These are phyloP conservation scores for Botryosphaeria agaves DNA, from an alignment of 2,329 filamentous ascomycete species.

Conservation along the genomic window DNA sequence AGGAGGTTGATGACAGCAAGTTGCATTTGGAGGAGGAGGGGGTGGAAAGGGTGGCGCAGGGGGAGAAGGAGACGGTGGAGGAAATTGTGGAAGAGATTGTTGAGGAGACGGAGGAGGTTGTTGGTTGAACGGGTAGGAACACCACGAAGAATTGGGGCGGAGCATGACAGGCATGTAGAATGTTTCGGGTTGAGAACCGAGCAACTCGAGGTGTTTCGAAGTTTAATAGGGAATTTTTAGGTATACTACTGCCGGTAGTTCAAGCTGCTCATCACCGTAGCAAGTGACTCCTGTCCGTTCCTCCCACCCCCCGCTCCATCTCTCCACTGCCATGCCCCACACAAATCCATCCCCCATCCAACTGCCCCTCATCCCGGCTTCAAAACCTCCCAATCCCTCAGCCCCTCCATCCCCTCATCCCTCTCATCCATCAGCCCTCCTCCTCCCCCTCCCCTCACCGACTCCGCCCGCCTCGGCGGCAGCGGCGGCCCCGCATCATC, in stretches of 20 bases:
- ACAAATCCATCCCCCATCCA: too few relatives aligned
- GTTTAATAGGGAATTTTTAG: too few relatives aligned
- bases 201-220: too few relatives aligned
- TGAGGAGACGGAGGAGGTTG: constrained; percentile 77
- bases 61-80: constrained; percentile 29
- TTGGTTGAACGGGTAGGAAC: constrained; percentile 11
- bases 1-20: constrained; percentile 31
- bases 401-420: background rate
- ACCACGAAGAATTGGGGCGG: too few relatives aligned
- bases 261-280: too few relatives aligned
- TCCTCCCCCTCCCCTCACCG: background rate
- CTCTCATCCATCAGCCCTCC: background rate
- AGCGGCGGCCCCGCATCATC: constrained; percentile 1
- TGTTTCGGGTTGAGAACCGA: too few relatives aligned
- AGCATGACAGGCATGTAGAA: too few relatives aligned
- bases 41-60: constrained; percentile 36
- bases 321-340: too few relatives aligned
- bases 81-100: constrained; percentile 59
- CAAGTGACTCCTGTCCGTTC: too few relatives aligned
- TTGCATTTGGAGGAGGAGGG: constrained; percentile 40
- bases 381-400: constrained; percentile 1
- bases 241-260: too few relatives aligned
- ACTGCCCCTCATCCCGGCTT: background rate
- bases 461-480: constrained; percentile 2
- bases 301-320: too few relatives aligned